Evolutionary conservation across 2,329 filamentous ascomycete genomes (phyloP), one percentile per base, ranked within the genome.

Genomic region (Whalleya microplaca): DNA sequence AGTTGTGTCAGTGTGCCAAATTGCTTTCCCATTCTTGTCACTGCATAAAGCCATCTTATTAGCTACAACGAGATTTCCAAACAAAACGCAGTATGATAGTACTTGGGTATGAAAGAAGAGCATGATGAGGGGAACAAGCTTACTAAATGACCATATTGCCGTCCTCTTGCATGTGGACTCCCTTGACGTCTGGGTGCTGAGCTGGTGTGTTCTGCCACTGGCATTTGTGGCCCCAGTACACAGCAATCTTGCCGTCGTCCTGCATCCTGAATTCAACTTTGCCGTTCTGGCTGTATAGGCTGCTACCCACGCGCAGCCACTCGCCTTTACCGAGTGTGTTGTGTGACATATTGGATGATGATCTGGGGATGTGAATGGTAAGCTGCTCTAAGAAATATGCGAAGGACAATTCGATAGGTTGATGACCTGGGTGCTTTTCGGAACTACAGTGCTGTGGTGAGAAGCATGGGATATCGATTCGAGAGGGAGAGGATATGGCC

Each of bases 81-180:
- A n/a, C n/a, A n/a, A n/a, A n/a, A n/a, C n/a, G n/a, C n/a, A n/a
- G n/a, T n/a, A n/a, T n/a, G n/a, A n/a, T n/a, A n/a, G n/a, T n/a
- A n/a, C n/a, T n/a, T n/a, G n/a, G n/a, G n/a, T n/a, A 27, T 27
- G 9, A 27, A 27, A 18, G 12, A 32, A 21, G 18, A 5, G 18
- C 9, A 51, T n/a, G 21, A 41, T 16, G 29, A 29, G 18, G 12
- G 3, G 21, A 44, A 21, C 7, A 21, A 40, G 68, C 71, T 56
- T 65, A 72, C 70, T 72, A 72, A n/a, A 73, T 56, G 55, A 60
- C 64, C 12, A 72, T 42, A 55, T 72, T 72, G 8, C 71, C 71
- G 29, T 73, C 71, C 0, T 51, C 55, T 56, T 72, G 69, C 63
- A 73, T 67, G 14, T 56, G 45, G 21, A 70, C 40, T 42, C 71